Evolutionary conservation across 192 early-diverging fungal genomes (phyloP).

Genomic region (Coemansia sp.): DNA sequence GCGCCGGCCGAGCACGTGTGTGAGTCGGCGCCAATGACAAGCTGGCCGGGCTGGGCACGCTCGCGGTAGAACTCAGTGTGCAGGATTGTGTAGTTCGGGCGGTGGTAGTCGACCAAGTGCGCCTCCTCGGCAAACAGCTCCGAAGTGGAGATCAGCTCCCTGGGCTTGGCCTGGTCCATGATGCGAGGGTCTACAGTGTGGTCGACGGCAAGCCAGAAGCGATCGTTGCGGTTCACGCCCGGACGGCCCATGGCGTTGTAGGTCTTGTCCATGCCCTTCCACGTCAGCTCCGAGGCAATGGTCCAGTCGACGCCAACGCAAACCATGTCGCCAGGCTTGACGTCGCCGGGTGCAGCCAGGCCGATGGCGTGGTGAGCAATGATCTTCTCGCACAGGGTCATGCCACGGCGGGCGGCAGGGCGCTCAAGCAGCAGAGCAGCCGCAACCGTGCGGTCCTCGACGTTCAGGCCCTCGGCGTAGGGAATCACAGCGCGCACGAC

Average conservation of each 20-base stretch:
- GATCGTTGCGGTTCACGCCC: constrained; percentile 71
- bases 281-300: constrained; percentile 76
- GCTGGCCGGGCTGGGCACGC: constrained; percentile 76
- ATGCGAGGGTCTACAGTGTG: constrained; percentile 77
- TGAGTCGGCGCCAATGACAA: constrained; percentile 80
- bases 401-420: constrained; percentile 59
- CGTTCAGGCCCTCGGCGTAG: constrained; percentile 61
- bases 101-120: constrained; percentile 68
- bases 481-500: constrained; percentile 69
- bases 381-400: constrained; percentile 79
- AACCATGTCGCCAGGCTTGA: constrained; percentile 76
- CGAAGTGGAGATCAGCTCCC: constrained; percentile 64
- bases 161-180: constrained; percentile 67
- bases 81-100: constrained; percentile 76
- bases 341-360: constrained; percentile 61
- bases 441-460: constrained; percentile 51
- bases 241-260: constrained; percentile 77
- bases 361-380: constrained; percentile 74
- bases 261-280: constrained; percentile 85
- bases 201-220: constrained; percentile 81
- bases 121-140: constrained; percentile 69
- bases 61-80: constrained; percentile 85
- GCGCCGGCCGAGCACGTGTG: constrained; percentile 80
- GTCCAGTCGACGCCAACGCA: constrained; percentile 83
- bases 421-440: constrained; percentile 47